phyloP scores from a whole-genome alignment of 768 basidiomycete species.

The Plicaturopsis crispa region DNA sequence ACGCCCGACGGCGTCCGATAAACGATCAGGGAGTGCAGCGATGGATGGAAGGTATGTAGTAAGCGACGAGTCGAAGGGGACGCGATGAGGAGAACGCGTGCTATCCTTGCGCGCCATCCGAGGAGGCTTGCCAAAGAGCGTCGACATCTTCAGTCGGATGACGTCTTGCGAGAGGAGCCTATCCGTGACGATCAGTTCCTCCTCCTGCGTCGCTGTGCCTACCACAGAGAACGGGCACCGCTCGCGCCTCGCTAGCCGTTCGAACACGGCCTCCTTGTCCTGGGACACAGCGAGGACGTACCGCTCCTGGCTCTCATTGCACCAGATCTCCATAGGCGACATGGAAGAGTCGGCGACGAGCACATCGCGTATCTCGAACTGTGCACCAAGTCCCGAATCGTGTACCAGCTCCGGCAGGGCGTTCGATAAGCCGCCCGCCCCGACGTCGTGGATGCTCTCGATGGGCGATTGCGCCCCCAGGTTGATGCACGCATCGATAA shows the following conservation, averaged over 20 bases:
- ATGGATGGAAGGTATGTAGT: constrained; percentile 41
- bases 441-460: constrained; percentile 96
- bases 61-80: constrained; percentile 68
- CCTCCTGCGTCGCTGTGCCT: constrained; percentile 74
- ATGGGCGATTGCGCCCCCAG: constrained; percentile 64
- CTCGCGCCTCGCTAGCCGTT: constrained; percentile 75
- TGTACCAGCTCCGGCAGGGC: constrained; percentile 96
- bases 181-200: constrained; percentile 87
- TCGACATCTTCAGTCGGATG: constrained; percentile 88
- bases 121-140: constrained; percentile 93
- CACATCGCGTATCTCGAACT: constrained; percentile 90
- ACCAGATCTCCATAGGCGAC: constrained; percentile 99
- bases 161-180: constrained; percentile 71
- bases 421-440: constrained; percentile 94
- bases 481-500: constrained; percentile 85
- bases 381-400: constrained; percentile 86
- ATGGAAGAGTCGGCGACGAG: constrained; percentile 87
- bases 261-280: constrained; percentile 55
- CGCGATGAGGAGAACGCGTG: constrained; percentile 26
- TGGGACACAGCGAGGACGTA: constrained; percentile 89
- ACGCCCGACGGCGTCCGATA: constrained; percentile 64
- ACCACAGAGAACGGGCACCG: constrained; percentile 92
- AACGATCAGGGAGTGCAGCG: constrained; percentile 33
- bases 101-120: constrained; percentile 79
- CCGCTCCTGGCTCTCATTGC: constrained; percentile 97